Conservation (phyloP, 192 early-diverging fungal species). For the Coemansia sp. region DNA sequence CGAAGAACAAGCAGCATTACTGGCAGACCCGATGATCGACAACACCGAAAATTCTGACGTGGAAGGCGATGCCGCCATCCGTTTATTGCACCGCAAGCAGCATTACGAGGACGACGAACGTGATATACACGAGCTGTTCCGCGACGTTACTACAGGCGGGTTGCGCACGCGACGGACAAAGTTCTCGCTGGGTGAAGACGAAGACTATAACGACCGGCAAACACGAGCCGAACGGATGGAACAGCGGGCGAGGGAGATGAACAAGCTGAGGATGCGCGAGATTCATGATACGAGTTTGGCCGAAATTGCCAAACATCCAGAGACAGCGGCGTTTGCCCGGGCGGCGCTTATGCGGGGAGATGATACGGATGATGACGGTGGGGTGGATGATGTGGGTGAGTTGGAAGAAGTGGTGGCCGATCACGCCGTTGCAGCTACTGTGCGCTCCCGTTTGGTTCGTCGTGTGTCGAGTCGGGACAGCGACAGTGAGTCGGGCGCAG, state of each 20-base stretch:
- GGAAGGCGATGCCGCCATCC: constrained; percentile 34
- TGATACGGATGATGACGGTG: constrained; percentile 21
- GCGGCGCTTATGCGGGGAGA: constrained; percentile 39
- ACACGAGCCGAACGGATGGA: constrained; percentile 49
- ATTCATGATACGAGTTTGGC: constrained; percentile 46
- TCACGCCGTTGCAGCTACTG: constrained; percentile 9
- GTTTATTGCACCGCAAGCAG: constrained; percentile 38
- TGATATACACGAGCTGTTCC: constrained; percentile 34
- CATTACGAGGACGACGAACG: constrained; percentile 42
- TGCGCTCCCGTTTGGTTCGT: constrained; percentile 27
- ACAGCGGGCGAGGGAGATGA: constrained; percentile 20
- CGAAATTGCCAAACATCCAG: constrained; percentile 48
- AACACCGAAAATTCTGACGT: constrained; percentile 20
- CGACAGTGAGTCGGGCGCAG: constrained; percentile 23
- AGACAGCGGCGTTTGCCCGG: constrained; percentile 55
- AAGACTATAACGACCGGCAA: constrained; percentile 50
- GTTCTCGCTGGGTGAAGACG: constrained; percentile 33
- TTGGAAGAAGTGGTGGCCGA: constrained; percentile 45
- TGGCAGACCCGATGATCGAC: constrained; percentile 52
- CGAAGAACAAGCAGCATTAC: constrained; percentile 34
- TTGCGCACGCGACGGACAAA: constrained; percentile 5
- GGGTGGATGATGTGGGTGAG: constrained; percentile 17
- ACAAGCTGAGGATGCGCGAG: constrained; percentile 28
- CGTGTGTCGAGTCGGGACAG: constrained; percentile 20
- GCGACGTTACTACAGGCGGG: constrained; percentile 43